Conservation (phyloP, 2,329 filamentous ascomycete species). For the Beauveria sp. region DNA sequence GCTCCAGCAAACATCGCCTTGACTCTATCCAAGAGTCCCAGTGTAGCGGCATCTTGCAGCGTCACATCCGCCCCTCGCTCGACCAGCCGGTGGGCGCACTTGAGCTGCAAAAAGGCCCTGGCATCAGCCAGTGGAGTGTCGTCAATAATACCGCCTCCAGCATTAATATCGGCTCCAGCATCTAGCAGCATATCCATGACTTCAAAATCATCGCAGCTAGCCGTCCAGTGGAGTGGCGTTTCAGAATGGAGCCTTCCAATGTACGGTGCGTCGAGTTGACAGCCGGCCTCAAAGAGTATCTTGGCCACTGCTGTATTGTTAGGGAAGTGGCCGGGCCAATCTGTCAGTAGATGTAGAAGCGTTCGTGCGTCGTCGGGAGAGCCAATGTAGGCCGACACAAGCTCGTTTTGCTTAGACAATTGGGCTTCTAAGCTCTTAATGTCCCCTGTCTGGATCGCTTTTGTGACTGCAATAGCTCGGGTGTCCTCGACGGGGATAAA, state of each 20-base stretch:
- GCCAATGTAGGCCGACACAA: conserved; percentile 11
- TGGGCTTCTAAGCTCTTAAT: neutral
- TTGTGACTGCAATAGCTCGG: conserved; percentile 1
- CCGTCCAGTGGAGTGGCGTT: conserved; percentile 15
- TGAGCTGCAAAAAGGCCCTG: conserved; percentile 13
- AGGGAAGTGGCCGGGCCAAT: conserved; percentile 14
- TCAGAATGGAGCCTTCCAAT: conserved; percentile 13
- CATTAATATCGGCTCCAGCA: conserved; percentile 17
- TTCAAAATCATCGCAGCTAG: conserved; percentile 14
- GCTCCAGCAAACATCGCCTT: neutral
- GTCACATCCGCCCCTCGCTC: conserved; percentile 12
- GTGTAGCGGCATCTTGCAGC: conserved; percentile 14
- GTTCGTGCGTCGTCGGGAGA: conserved; percentile 7
- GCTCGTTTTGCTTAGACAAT: conserved; percentile 8
- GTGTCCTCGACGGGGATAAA: conserved; percentile 7
- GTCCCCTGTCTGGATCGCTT: conserved; percentile 13
- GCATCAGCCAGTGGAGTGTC: conserved; percentile 15
- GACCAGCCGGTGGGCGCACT: conserved; percentile 13
- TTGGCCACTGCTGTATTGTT: conserved; percentile 2
- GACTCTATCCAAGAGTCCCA: conserved; percentile 12
- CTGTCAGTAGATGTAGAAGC: conserved; percentile 14
- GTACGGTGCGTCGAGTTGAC: conserved; percentile 12
- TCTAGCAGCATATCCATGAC: conserved; percentile 15
- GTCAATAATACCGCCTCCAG: conserved; percentile 13
- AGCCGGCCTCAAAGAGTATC: conserved; percentile 11